Percentiles rank a stretch among this genome's conserved stretches.
Evolutionary conservation across 83 land plant species (phyloP).

Genomic region (Isoetes engelmannii): DNA sequence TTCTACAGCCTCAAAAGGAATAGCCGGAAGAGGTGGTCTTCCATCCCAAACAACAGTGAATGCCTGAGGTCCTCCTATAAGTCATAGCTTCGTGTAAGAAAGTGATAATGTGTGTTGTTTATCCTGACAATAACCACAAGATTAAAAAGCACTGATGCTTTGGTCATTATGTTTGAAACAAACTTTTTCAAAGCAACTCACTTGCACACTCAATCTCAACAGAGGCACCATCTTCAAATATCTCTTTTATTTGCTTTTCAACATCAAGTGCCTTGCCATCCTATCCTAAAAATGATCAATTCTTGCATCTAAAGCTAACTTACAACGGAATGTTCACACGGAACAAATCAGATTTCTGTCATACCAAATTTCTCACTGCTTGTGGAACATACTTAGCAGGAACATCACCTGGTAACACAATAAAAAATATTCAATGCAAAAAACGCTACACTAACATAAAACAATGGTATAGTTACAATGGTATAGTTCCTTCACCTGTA

Average conservation of each 20-base stretch:
- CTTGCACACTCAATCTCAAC: constrained; percentile 10
- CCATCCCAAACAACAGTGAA: constrained; percentile 3
- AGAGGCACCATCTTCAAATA: constrained; percentile 9
- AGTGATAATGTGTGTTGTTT: no score
- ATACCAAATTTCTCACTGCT: constrained; percentile 12
- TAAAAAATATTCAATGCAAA: neutral
- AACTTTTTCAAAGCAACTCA: neutral
- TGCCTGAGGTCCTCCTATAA: constrained; percentile 7
- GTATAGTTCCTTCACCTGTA: neutral
- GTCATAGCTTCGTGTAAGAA: no score
- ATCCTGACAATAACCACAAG: no score
- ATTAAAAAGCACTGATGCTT: neutral
- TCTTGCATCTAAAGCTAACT: neutral
- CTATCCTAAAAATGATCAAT: neutral
- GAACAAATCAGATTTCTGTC: neutral
- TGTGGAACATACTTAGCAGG: constrained; percentile 16
- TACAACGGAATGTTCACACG: neutral
- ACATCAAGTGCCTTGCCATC: neutral
- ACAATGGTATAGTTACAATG: neutral
- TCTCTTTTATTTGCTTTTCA: constrained; percentile 2
- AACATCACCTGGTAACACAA: constrained; percentile 10
- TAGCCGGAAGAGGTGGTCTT: constrained; percentile 5
- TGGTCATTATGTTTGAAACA: neutral
- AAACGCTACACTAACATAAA: neutral
- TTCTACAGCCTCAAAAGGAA: neutral